These are phyloP conservation scores for Hypocrella siamensis DNA, from an alignment of 2,329 filamentous ascomycete genomes.

Conservation along the genomic window DNA sequence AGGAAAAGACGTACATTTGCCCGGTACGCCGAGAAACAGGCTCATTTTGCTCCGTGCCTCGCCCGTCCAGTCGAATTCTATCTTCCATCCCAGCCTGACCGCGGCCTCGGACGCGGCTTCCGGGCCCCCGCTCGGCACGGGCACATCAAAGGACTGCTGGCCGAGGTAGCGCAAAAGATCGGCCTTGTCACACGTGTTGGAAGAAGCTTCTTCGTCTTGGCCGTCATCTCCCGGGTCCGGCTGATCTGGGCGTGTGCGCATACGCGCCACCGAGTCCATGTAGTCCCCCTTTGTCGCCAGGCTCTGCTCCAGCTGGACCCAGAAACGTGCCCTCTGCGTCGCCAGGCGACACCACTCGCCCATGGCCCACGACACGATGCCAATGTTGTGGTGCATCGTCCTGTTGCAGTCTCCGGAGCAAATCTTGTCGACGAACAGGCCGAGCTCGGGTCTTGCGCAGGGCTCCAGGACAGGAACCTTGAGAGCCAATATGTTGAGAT, in stretches of 20 bases:
- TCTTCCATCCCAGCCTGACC: conserved; percentile 44
- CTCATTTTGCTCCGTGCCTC: conserved; percentile 46
- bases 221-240: conserved; percentile 9
- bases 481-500: conserved; percentile 34
- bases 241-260: conserved; percentile 10
- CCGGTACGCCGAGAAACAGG: conserved; percentile 39
- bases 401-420: conserved; percentile 21
- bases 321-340: conserved; percentile 43
- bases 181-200: conserved; percentile 9
- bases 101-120: conserved; percentile 20
- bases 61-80: conserved; percentile 57
- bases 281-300: conserved; percentile 21
- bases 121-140: conserved; percentile 17
- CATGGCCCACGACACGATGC: conserved; percentile 50
- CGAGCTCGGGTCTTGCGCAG: conserved; percentile 41
- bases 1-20: conserved; percentile 45
- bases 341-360: conserved; percentile 51
- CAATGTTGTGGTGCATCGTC: conserved; percentile 39
- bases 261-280: conserved; percentile 7
- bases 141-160: conserved; percentile 30
- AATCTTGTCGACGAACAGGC: conserved; percentile 31
- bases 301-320: conserved; percentile 36
- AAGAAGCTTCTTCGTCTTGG: conserved; percentile 6
- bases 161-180: conserved; percentile 40
- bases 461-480: conserved; percentile 39